Evolutionary conservation across 768 basidiomycete species (phyloP).

Genomic region (Suillus tomentosus): DNA sequence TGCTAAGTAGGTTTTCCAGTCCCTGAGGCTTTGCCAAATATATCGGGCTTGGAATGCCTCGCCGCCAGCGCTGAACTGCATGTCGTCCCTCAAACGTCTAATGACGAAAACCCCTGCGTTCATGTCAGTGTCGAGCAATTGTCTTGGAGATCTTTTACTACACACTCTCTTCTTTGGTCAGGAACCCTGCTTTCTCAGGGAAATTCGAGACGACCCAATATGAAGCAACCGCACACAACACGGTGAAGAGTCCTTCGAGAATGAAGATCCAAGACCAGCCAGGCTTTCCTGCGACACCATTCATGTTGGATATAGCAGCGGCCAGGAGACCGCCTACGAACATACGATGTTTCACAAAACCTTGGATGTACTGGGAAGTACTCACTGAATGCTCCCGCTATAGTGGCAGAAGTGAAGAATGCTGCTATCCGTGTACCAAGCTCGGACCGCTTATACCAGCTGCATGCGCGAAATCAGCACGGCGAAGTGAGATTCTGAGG

Average conservation of each 20-base stretch:
- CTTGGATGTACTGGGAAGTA: conserved; percentile 1
- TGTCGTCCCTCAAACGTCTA: conserved; percentile 63
- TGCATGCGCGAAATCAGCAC: conserved; percentile 23
- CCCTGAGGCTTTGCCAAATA: conserved; percentile 59
- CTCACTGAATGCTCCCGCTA: conserved; percentile 75
- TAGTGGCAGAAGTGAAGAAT: conserved; percentile 81
- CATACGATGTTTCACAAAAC: conserved; percentile 1
- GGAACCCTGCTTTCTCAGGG: conserved; percentile 72
- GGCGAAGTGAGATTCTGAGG: background rate
- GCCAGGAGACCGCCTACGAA: conserved; percentile 62
- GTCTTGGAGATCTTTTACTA: conserved; percentile 9
- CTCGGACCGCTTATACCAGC: conserved; percentile 83
- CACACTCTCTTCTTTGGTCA: conserved; percentile 62
- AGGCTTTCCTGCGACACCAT: conserved; percentile 62
- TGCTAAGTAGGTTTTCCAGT: conserved; percentile 75
- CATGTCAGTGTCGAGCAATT: conserved; percentile 4
- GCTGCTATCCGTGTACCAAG: conserved; percentile 69
- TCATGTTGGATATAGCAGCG: conserved; percentile 69
- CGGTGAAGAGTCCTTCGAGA: conserved; percentile 70
- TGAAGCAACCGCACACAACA: conserved; percentile 57
- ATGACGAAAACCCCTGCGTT: conserved; percentile 60
- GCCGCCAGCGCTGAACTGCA: conserved; percentile 66
- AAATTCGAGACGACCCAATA: conserved; percentile 81
- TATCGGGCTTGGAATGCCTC: conserved; percentile 54
- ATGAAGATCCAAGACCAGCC: conserved; percentile 79